phyloP scores from a whole-genome alignment of 345 rosid species.

The Euphorbia tirucalli region DNA sequence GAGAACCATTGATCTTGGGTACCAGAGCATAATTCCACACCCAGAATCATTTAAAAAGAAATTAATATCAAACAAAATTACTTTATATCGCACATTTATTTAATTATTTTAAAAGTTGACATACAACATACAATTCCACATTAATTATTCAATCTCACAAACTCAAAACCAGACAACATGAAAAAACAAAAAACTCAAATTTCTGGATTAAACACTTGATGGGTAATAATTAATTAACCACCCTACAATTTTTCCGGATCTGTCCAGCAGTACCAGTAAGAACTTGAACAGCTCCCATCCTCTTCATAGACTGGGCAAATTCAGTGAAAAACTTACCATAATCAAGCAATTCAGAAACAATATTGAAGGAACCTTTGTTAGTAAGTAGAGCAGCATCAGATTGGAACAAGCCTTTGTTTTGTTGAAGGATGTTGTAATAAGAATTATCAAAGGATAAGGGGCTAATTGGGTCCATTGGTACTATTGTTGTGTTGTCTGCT shows the following conservation, averaged over 20 bases:
- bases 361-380: conserved; percentile 15
- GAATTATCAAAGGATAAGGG: conserved; percentile 38
- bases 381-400: conserved; percentile 64
- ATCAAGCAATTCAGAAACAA: conserved; percentile 8
- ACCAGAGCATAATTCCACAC: no score
- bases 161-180: no score
- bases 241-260: conserved; percentile 52
- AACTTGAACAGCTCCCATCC: conserved; percentile 48
- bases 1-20: no score
- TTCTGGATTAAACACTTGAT: no score
- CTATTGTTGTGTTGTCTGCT: conserved; percentile 30
- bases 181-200: no score
- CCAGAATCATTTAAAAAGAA: no score
- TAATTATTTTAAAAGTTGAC: no score
- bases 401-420: conserved; percentile 50
- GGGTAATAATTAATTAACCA: conserved; percentile 31
- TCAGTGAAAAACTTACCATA: conserved; percentile 38
- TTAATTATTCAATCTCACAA: no score
- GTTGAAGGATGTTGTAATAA: conserved; percentile 39
- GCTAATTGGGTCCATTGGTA: conserved; percentile 59
- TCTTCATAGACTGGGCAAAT: conserved; percentile 57
- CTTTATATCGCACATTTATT: no score
- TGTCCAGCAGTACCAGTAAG: conserved; percentile 44
- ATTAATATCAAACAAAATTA: no score
- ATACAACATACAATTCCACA: no score